Percentiles rank a stretch among this genome's conserved stretches.
phyloP scores from a whole-genome alignment of 192 early-diverging fungal genomes.

The Allomyces arbusculus region DNA sequence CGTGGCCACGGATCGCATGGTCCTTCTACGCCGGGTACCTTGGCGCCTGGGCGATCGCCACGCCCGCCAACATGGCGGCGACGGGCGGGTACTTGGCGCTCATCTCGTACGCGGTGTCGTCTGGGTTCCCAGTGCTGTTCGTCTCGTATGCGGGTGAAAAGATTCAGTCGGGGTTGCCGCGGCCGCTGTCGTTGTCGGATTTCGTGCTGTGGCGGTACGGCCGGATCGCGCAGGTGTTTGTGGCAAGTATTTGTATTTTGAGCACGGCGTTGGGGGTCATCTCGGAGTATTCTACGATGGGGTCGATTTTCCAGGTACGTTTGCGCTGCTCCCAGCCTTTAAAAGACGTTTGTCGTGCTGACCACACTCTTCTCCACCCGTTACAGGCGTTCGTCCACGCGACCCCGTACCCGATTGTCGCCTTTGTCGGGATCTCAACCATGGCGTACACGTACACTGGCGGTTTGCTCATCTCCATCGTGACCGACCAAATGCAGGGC shows the following conservation, averaged over 20 bases:
- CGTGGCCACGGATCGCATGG: constrained; percentile 10
- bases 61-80: background rate
- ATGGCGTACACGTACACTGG: constrained; percentile 21
- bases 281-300: constrained; percentile 20
- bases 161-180: background rate
- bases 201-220: background rate
- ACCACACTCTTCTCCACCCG: too few relatives aligned
- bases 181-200: background rate
- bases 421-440: constrained; percentile 22
- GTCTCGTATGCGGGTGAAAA: background rate
- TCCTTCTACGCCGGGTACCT: constrained; percentile 19
- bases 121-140: background rate
- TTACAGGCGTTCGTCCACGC: constrained; percentile 6
- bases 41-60: constrained; percentile 14
- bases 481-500: constrained; percentile 22
- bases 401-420: constrained; percentile 11
- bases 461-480: constrained; percentile 21
- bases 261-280: constrained; percentile 11
- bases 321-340: background rate
- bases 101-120: background rate
- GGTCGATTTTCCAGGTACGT: constrained; percentile 9
- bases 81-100: background rate
- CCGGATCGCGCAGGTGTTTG: constrained; percentile 9
- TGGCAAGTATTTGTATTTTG: constrained; percentile 15
- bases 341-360: too few relatives aligned